Evolutionary conservation across 169 alveolate genomes (phyloP).

Genomic region (Miamiensis avidus): DNA sequence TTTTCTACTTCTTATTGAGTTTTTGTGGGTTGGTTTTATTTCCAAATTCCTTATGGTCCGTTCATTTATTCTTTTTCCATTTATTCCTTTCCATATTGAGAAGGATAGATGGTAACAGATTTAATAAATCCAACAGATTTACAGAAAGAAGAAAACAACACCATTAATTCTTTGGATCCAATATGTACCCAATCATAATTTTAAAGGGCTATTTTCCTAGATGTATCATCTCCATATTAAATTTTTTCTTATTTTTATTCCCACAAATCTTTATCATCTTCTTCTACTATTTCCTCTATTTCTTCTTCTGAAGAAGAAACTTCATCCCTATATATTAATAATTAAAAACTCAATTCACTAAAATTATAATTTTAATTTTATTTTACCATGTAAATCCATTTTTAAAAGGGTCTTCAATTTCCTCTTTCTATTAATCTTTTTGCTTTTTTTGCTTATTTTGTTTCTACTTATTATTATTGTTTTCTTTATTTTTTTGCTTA

Average conservation of each 20-base stretch:
- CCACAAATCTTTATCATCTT: conserved; percentile 45
- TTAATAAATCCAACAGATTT: conserved; percentile 83
- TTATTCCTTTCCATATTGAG: conserved; percentile 93
- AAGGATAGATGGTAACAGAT: conserved; percentile 92
- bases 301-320: conserved; percentile 58
- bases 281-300: conserved; percentile 54
- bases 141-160: conserved; percentile 90
- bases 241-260: conserved; percentile 34
- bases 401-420: not conserved
- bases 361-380: too few relatives aligned
- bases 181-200: conserved; percentile 97
- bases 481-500: too few relatives aligned
- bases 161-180: conserved; percentile 92
- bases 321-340: conserved; percentile 35
- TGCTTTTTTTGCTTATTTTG: too few relatives aligned
- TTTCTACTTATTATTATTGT: too few relatives aligned
- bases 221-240: conserved; percentile 77
- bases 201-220: conserved; percentile 93
- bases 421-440: not conserved
- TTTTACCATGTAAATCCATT: not conserved
- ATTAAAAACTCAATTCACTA: too few relatives aligned
- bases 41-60: conserved; percentile 88
- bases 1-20: conserved; percentile 16
- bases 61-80: conserved; percentile 89
- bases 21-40: conserved; percentile 18